phyloP scores from a whole-genome alignment of 208 protist genomes.

The Wallacemonas sp. region DNA sequence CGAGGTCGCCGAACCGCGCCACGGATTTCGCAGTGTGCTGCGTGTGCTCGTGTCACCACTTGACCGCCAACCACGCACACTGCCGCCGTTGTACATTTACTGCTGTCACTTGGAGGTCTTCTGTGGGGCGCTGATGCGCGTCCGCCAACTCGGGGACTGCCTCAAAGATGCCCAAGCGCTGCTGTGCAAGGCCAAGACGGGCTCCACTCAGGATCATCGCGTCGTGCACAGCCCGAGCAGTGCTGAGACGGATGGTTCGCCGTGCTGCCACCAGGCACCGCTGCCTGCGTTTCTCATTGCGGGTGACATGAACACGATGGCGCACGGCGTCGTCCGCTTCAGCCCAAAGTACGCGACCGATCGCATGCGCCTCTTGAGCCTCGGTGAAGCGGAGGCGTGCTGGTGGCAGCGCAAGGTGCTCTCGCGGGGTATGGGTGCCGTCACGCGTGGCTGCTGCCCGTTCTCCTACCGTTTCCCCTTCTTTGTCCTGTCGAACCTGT shows the following conservation, averaged over 20 bases:
- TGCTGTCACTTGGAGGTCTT: conserved; percentile 83
- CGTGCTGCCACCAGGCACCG: too few relatives aligned
- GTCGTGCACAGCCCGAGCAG: background rate
- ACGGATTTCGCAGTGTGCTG: conserved; percentile 55
- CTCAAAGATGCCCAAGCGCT: conserved; percentile 53
- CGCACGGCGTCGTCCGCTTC: conserved; percentile 68
- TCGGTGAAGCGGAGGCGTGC: conserved; percentile 74
- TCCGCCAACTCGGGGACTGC: conserved; percentile 67
- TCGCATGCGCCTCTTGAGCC: conserved; percentile 52
- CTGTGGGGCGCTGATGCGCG: conserved; percentile 61
- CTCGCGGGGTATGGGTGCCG: conserved; percentile 38
- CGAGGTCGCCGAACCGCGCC: conserved; percentile 45
- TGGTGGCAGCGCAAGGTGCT: conserved; percentile 83
- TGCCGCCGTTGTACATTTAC: conserved; percentile 73
- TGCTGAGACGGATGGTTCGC: background rate
- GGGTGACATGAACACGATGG: conserved; percentile 85
- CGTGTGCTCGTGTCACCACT: conserved; percentile 37
- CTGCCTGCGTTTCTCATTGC: conserved; percentile 60
- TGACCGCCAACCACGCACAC: conserved; percentile 28
- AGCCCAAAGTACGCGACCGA: conserved; percentile 41
- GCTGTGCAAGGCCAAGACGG: conserved; percentile 14
- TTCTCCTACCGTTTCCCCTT: conserved; percentile 56
- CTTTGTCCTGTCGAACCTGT: conserved; percentile 32
- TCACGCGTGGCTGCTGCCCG: conserved; percentile 51
- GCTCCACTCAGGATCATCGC: background rate